Base-by-base conservation (phyloP, 441 rosid species). In the Pelargonium exstipulatum region DNA sequence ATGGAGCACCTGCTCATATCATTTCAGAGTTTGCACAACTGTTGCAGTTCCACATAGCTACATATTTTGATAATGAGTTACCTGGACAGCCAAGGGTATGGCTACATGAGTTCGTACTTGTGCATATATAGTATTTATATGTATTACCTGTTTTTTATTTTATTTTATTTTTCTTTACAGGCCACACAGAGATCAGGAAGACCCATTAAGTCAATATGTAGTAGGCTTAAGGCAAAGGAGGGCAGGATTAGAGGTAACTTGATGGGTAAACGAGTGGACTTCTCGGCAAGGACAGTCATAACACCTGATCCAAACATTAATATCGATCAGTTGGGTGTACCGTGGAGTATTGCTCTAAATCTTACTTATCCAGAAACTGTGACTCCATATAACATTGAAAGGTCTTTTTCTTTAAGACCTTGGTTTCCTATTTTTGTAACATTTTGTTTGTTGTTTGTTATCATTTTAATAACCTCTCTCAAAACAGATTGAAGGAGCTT, bases 221-320 rank as follows among this genome's bases (percentile, higher is more conserved):
- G 97, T 74, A 84, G 99, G 78, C 95, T 95, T 69, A 95, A 95
- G 86, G 99, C 98, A 18, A 95, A 95, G 81, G 98, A 95, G 78
- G 98, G 99, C 65, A 85, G 98, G 48, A 90, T 95, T 78, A 87
- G 99, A 77, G 99, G 99, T 49, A 95, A 95, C 70, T 76, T 95
- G 83, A 92, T 95, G 99, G 99, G 99, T 8, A 95, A 95, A 71
- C 84, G 97, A n/a, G 98, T 95, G n/a, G 96, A 95, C 79, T 90
- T 95, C 80, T 95, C 98, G 1, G 98, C 98, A 29, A 88, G 96
- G 70, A 95, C 97, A 16, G 96, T 92, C 76, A 95, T 92, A 65
- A 95, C 99, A 24, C 99, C 97, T 13, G 99, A 95, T 78, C 99
- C 98, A 60, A 92, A 82, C 67, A 89, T 95, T 64, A 95, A 95